These are phyloP conservation scores for Lathyrus aphaca DNA, from an alignment of 306 rosid genomes.

Conservation along the genomic window DNA sequence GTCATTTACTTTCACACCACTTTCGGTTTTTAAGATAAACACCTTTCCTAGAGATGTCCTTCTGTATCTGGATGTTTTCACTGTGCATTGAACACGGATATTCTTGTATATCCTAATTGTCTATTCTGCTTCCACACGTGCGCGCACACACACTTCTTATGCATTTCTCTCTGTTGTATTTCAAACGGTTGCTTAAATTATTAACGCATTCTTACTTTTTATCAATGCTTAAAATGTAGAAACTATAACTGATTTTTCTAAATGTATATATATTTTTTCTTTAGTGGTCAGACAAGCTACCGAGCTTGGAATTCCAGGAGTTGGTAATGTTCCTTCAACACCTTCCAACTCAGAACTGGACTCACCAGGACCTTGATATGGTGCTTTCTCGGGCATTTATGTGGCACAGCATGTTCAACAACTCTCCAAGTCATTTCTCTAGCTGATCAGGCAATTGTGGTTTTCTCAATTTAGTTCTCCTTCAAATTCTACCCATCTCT, in stretches of 20 bases:
- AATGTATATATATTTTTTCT: slow-evolving; percentile 34
- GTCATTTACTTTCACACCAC: slow-evolving; percentile 21
- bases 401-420: slow-evolving; percentile 99
- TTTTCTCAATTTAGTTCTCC: slow-evolving; percentile 31
- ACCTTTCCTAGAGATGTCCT: background rate
- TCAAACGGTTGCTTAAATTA: background rate
- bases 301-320: slow-evolving; percentile 91
- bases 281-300: slow-evolving; percentile 91
- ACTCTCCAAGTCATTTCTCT: slow-evolving; percentile 88
- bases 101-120: background rate
- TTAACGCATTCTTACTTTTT: background rate
- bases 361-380: slow-evolving; percentile 93
- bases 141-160: background rate
- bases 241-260: slow-evolving; percentile 31
- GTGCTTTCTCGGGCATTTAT: slow-evolving; percentile 96
- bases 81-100: slow-evolving; percentile 1
- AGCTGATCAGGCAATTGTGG: slow-evolving; percentile 48
- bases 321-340: slow-evolving; percentile 98
- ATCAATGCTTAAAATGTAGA: slow-evolving; percentile 1
- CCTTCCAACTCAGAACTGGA: slow-evolving; percentile 91
- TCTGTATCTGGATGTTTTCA: slow-evolving; percentile 6
- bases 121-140: background rate
- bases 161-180: background rate
- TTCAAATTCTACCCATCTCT: background rate
- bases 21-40: slow-evolving; percentile 12